Base-by-base conservation (phyloP, 228 moss, liverwort and hornwort genomes). In the Sphagnum fallax region DNA sequence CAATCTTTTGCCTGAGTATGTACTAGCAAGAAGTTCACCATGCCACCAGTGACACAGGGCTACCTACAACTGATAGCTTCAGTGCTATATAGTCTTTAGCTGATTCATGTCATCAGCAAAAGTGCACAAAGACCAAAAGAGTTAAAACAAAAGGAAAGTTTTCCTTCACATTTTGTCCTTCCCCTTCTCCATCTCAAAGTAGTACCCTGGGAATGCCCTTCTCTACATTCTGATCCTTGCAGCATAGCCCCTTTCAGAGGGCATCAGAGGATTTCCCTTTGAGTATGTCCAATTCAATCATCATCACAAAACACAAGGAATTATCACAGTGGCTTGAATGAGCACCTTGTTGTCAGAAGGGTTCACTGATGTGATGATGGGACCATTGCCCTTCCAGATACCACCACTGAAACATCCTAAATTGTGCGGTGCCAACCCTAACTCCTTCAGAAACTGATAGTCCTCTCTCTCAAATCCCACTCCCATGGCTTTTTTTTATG, bases 401-500 rank as follows among this genome's bases (percentile, higher is more conserved):
- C 97, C 93, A 66, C 87, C 91, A 55, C 91, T 87, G 70, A 84
- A 92, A 71, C 90, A 89, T 7, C 97, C 97, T 69, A 86, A 51
- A 84, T 98, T 98, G 82, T 90, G 87, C 14, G 73, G 75, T 66
- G 83, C 71, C 72, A 98, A 69, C 4, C 91, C 90, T 74, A 98
- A 80, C 0, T 81, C 84, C 18, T 70, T 71, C 68, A 93, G 71
- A 68, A 98, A 98, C 64, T 62, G 81, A 59, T 90, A 85, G 66
- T 91, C 86, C 18, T 84, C 85, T 53, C 82, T 83, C 77, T 88
- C 88, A 72, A 94, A 91, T 65, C 77, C 77, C 63, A 84, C 76
- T 10, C 91, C 87, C 91, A 89, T 89, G 32, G 32, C 2, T 32
- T 32, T 32, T 32, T 32, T 32, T 32, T 32, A 32, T 32, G 32